Evolutionary conservation across 2,329 filamentous ascomycete genomes (phyloP).

Genomic region (Apiospora malaysiana): DNA sequence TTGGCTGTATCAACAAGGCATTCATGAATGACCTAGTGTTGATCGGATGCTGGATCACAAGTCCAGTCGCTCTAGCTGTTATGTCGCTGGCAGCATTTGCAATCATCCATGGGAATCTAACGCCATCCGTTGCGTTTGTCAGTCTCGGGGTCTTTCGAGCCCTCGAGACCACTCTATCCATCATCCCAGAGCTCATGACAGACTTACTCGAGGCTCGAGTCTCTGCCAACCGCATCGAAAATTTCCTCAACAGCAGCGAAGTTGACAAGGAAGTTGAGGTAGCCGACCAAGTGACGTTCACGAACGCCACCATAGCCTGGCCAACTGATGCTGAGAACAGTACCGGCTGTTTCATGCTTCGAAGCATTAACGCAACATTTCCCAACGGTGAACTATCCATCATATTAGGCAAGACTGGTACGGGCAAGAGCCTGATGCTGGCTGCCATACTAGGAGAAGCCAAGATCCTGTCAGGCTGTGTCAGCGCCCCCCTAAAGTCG

Average conservation of each 20-base stretch:
- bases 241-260: constrained; percentile 72
- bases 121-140: constrained; percentile 79
- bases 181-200: constrained; percentile 77
- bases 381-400: constrained; percentile 73
- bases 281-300: constrained; percentile 67
- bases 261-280: constrained; percentile 60
- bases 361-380: constrained; percentile 69
- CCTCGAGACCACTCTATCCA: constrained; percentile 72
- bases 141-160: constrained; percentile 75
- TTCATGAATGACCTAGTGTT: constrained; percentile 69
- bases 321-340: constrained; percentile 57
- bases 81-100: constrained; percentile 74
- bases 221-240: constrained; percentile 74
- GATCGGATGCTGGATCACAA: constrained; percentile 73
- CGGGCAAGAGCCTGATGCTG: constrained; percentile 79
- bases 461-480: constrained; percentile 67
- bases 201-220: constrained; percentile 74
- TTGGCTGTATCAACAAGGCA: constrained; percentile 68
- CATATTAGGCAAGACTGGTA: constrained; percentile 78
- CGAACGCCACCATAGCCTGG: constrained; percentile 75
- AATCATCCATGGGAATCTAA: constrained; percentile 63
- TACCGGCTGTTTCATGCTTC: constrained; percentile 66
- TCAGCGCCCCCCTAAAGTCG: constrained; percentile 62
- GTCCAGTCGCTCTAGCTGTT: constrained; percentile 75
- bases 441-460: constrained; percentile 77